Evolutionary conservation across 2,329 filamentous ascomycete genomes (phyloP).

Genomic region (Aspergillus oerlinghausenensis): DNA sequence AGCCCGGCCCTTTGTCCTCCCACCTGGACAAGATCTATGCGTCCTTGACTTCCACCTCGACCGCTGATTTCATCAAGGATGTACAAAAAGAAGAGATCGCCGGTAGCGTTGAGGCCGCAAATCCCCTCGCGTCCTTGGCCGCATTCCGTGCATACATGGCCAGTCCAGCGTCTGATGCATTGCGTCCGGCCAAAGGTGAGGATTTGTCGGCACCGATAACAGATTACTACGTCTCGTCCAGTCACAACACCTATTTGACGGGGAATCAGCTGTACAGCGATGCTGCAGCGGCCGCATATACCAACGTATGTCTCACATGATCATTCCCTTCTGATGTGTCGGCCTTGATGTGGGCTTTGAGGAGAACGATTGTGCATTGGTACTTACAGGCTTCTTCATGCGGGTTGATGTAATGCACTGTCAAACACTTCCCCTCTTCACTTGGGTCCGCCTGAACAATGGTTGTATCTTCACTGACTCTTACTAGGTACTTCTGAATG

Average conservation of each 20-base stretch:
- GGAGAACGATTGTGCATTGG: background rate
- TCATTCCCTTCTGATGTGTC: too few relatives aligned
- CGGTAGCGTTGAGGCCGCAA: background rate
- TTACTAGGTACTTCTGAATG: constrained; percentile 62
- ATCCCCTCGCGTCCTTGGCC: constrained; percentile 33
- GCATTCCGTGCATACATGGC: constrained; percentile 48
- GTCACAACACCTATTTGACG: constrained; percentile 88
- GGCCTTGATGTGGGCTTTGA: background rate
- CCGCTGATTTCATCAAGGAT: constrained; percentile 19
- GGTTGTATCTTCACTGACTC: background rate
- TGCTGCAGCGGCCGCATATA: constrained; percentile 74
- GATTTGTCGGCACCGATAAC: constrained; percentile 67
- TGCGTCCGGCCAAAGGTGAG: constrained; percentile 39
- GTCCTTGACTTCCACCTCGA: constrained; percentile 19
- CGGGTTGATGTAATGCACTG: background rate
- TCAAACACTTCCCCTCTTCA: background rate
- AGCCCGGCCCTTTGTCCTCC: constrained; percentile 28
- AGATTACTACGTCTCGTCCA: constrained; percentile 92
- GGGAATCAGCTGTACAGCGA: constrained; percentile 80
- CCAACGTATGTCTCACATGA: constrained; percentile 51
- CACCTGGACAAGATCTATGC: constrained; percentile 35
- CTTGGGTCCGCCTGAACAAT: background rate
- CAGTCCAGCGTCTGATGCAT: constrained; percentile 41
- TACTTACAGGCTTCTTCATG: background rate
- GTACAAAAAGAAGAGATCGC: constrained; percentile 16